A percentile compares a stretch with the other conserved stretches of the same genome.
Evolutionary conservation across 371 early-diverging fungal genomes (phyloP).

Genomic region (Thermomucor indicae-seudaticae): DNA sequence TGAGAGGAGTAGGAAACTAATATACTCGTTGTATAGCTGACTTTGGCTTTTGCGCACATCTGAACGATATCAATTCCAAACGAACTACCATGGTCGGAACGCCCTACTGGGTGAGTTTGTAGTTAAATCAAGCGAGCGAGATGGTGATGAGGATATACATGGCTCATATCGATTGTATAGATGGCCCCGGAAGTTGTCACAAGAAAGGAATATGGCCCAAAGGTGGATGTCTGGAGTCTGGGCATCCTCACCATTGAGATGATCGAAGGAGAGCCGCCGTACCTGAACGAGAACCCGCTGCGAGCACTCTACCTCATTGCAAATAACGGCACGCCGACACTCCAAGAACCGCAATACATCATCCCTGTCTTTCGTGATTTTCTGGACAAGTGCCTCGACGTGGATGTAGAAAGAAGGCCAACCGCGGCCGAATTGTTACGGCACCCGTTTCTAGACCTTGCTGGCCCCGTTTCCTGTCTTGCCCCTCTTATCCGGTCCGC

Average conservation of each 20-base stretch:
- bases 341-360: slow-evolving; percentile 86
- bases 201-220: slow-evolving; percentile 89
- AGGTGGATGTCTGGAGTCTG: slow-evolving; percentile 96
- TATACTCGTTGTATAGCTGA: slow-evolving; percentile 56
- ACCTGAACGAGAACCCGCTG: slow-evolving; percentile 89
- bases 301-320: slow-evolving; percentile 93
- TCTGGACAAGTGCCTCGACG: slow-evolving; percentile 77
- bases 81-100: slow-evolving; percentile 93
- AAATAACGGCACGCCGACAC: slow-evolving; percentile 91
- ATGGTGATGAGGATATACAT: background rate
- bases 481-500: slow-evolving; percentile 74
- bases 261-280: slow-evolving; percentile 94
- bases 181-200: slow-evolving; percentile 97
- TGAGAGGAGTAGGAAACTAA: background rate
- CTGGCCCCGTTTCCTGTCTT: slow-evolving; percentile 83
- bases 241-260: slow-evolving; percentile 96
- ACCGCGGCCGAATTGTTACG: slow-evolving; percentile 74
- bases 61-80: slow-evolving; percentile 74
- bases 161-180: slow-evolving; percentile 15
- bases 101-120: slow-evolving; percentile 66
- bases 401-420: slow-evolving; percentile 83
- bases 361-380: slow-evolving; percentile 82
- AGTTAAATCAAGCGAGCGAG: background rate
- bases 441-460: slow-evolving; percentile 87
- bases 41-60: slow-evolving; percentile 94